phyloP scores from a whole-genome alignment of 1,284 basidiomycete species.

The Mycosarcoma maydis region DNA sequence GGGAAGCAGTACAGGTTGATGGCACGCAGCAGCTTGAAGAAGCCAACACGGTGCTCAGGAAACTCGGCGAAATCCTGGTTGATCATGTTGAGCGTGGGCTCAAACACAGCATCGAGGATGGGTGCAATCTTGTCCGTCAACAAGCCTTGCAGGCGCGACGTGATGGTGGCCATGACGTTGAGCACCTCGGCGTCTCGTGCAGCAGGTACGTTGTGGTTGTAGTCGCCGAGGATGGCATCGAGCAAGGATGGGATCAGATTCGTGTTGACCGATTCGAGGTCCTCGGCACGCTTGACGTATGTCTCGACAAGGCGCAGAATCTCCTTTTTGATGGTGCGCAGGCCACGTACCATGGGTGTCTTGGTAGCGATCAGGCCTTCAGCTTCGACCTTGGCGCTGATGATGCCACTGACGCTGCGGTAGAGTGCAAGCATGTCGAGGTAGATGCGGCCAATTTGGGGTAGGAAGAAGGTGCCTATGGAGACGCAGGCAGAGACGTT shows the following conservation, averaged over 20 bases:
- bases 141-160: conserved; percentile 67
- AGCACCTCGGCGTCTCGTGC: conserved; percentile 97
- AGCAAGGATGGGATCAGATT: conserved; percentile 95
- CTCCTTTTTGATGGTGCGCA: conserved; percentile 98
- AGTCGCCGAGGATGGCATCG: conserved; percentile 96
- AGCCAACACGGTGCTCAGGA: conserved; percentile 95
- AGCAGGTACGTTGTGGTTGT: conserved; percentile 90
- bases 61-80: conserved; percentile 98
- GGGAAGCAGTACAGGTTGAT: conserved; percentile 97
- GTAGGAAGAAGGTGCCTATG: conserved; percentile 95
- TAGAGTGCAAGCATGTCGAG: conserved; percentile 98
- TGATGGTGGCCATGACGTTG: conserved; percentile 98
- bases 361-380: conserved; percentile 89
- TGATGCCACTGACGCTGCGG: conserved; percentile 96
- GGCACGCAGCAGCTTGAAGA: conserved; percentile 93
- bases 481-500: conserved; percentile 98
- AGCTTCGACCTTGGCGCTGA: conserved; percentile 87
- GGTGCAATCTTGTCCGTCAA: conserved; percentile 95
- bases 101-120: conserved; percentile 95
- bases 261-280: conserved; percentile 87
- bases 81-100: conserved; percentile 98
- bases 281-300: conserved; percentile 95
- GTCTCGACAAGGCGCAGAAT: conserved; percentile 95
- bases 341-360: conserved; percentile 92
- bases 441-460: conserved; percentile 95